Percentiles rank a stretch among this genome's conserved stretches.
Conservation (phyloP, 2,329 filamentous ascomycete genomes). For the Pseudogymnoascus sp. region DNA sequence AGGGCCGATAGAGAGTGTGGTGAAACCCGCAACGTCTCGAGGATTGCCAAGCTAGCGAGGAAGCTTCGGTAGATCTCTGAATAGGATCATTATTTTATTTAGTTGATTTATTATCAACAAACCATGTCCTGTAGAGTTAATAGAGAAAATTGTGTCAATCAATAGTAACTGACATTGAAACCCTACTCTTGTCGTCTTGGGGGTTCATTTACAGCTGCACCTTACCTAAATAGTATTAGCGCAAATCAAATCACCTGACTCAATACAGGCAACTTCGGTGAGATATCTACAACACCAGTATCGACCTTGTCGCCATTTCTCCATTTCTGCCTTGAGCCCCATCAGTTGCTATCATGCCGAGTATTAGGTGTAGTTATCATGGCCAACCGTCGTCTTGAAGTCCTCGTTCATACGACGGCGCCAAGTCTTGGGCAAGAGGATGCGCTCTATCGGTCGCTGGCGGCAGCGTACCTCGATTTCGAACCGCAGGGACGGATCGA, state of each 20-base stretch:
- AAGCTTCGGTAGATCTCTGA: background rate
- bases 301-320: background rate
- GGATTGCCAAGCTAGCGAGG: background rate
- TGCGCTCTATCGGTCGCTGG: slow-evolving; percentile 28
- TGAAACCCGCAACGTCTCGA: slow-evolving; percentile 3
- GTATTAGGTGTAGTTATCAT: background rate
- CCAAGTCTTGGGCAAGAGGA: slow-evolving; percentile 29
- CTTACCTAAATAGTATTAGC: background rate
- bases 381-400: slow-evolving; percentile 22
- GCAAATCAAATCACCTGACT: background rate
- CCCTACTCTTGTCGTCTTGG: background rate
- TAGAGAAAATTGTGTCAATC: background rate
- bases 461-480: slow-evolving; percentile 29
- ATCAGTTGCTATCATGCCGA: background rate
- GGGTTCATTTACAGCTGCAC: background rate
- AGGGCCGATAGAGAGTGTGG: background rate
- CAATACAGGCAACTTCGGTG: background rate
- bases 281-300: background rate
- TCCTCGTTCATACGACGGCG: slow-evolving; percentile 30
- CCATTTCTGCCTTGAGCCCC: background rate
- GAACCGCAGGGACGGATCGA: slow-evolving; percentile 18
- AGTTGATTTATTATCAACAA: background rate
- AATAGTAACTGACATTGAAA: background rate
- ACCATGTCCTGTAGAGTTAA: background rate
- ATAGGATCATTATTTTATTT: background rate